Percentiles rank a stretch among this genome's conserved stretches.
Conservation (phyloP, 176 grass and related monocot species). For the Typha latifolia region DNA sequence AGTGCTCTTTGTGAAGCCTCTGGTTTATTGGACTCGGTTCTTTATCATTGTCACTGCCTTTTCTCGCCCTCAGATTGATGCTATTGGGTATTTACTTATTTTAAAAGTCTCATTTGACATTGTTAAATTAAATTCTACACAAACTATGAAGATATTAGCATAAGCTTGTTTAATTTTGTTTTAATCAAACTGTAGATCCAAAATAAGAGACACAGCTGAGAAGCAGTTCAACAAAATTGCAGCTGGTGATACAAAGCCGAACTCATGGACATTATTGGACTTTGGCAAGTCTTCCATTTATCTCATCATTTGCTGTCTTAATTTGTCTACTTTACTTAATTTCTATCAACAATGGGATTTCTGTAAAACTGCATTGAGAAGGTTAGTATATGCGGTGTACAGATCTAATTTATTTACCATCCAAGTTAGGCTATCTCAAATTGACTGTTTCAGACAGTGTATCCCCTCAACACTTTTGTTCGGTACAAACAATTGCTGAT, state of each 20-base stretch:
- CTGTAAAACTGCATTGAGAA: not conserved
- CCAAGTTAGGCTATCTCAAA: not conserved
- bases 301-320: not conserved
- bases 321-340: not conserved
- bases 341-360: too few species aligned
- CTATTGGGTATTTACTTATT: slow-evolving; percentile 48
- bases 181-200: slow-evolving; percentile 37
- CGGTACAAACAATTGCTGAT: not conserved
- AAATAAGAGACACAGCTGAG: slow-evolving; percentile 84
- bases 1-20: slow-evolving; percentile 70
- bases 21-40: slow-evolving; percentile 96
- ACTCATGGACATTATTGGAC: slow-evolving; percentile 90
- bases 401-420: not conserved
- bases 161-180: not conserved
- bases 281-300: slow-evolving; percentile 41
- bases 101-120: not conserved
- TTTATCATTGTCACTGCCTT: slow-evolving; percentile 94
- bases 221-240: slow-evolving; percentile 72
- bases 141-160: not conserved
- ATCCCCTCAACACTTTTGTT: not conserved
- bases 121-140: not conserved
- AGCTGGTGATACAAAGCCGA: slow-evolving; percentile 82
- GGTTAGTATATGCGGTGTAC: not conserved
- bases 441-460: not conserved
- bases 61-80: slow-evolving; percentile 90